These are phyloP conservation scores for Graphiopsis chlorocephala DNA, from an alignment of 2,329 filamentous ascomycete species.

Conservation along the genomic window DNA sequence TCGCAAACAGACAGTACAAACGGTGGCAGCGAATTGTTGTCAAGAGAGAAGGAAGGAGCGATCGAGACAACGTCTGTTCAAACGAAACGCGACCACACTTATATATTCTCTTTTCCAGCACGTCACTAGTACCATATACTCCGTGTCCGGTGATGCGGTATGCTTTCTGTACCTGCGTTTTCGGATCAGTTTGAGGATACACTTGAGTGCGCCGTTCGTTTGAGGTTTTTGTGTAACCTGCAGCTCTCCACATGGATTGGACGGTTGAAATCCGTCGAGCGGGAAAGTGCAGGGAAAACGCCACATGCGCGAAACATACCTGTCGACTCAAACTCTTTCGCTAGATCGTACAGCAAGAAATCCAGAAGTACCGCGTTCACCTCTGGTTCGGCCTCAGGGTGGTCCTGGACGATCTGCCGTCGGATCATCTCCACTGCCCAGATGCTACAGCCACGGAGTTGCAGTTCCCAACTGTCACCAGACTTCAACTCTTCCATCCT, in stretches of 20 bases:
- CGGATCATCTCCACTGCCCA: conserved; percentile 92
- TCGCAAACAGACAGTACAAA: neutral
- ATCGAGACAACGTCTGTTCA: neutral
- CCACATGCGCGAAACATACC: conserved; percentile 30
- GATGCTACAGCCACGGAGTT: conserved; percentile 88
- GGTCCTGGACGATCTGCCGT: conserved; percentile 69
- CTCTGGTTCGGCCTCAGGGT: conserved; percentile 60
- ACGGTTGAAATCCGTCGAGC: neutral
- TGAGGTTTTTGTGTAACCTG: conserved; percentile 5
- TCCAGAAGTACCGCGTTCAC: conserved; percentile 92
- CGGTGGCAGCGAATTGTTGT: neutral
- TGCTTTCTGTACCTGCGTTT: conserved; percentile 35
- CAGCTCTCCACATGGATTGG: neutral
- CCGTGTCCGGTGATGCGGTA: conserved; percentile 84
- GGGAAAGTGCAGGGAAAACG: neutral
- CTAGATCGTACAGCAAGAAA: conserved; percentile 93
- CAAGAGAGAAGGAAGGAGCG: neutral
- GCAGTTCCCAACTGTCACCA: conserved; percentile 77
- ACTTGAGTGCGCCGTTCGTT: conserved; percentile 1
- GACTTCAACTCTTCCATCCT: conserved; percentile 63
- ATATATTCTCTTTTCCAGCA: neutral
- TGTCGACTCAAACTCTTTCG: conserved; percentile 73
- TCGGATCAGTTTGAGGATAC: conserved; percentile 11
- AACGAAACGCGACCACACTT: neutral
- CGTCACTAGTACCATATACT: conserved; percentile 81